Evolutionary conservation across 2,329 filamentous ascomycete species (phyloP).

Genomic region (Mariannaea sp.): DNA sequence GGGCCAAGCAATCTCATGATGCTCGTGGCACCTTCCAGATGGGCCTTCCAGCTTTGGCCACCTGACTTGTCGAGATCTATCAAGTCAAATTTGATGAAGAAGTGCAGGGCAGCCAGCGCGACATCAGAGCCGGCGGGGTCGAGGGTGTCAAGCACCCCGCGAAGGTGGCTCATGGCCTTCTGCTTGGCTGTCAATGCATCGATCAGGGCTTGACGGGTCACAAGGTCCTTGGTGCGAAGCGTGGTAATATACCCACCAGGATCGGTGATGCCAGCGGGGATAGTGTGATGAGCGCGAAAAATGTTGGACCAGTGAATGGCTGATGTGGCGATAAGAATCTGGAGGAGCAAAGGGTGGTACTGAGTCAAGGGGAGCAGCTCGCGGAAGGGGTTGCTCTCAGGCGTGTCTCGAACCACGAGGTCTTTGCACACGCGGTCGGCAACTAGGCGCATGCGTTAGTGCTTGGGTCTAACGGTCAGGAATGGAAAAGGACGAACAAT

Average conservation of each 20-base stretch:
- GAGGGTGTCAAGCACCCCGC: conserved; percentile 46
- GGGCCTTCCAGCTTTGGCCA: conserved; percentile 50
- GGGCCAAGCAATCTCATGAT: conserved; percentile 46
- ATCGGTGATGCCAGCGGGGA: conserved; percentile 40
- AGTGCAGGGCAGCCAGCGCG: conserved; percentile 53
- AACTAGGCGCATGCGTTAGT: conserved; percentile 44
- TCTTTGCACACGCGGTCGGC: conserved; percentile 58
- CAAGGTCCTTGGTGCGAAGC: conserved; percentile 46
- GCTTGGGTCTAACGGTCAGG: conserved; percentile 18
- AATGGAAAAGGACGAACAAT: conserved; percentile 46
- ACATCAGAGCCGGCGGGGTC: conserved; percentile 51
- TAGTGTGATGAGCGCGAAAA: conserved; percentile 43
- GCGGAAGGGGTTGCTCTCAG: conserved; percentile 53
- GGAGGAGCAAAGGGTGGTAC: conserved; percentile 51
- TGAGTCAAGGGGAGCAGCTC: conserved; percentile 54
- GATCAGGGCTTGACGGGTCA: conserved; percentile 48
- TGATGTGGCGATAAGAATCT: conserved; percentile 55
- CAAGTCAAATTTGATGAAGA: conserved; percentile 58
- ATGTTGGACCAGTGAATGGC: conserved; percentile 56
- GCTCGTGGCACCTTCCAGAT: conserved; percentile 52
- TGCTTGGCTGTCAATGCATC: conserved; percentile 55
- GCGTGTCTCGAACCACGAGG: conserved; percentile 54
- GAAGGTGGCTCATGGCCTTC: conserved; percentile 51
- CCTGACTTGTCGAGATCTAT: conserved; percentile 52
- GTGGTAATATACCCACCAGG: conserved; percentile 45